Base-by-base conservation (phyloP, 768 basidiomycete species). In the Russula sp. region DNA sequence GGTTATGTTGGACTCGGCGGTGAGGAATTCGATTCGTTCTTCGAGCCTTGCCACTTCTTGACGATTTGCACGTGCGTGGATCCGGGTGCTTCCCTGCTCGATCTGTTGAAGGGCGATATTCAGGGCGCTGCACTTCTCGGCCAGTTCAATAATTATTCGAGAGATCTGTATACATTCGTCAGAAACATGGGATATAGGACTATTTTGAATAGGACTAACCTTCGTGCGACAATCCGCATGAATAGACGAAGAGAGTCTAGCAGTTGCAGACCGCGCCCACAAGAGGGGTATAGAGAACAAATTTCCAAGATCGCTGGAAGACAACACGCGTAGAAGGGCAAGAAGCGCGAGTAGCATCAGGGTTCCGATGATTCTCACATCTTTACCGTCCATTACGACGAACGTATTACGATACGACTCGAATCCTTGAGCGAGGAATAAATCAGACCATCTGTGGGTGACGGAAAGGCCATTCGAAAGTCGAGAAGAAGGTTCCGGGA, bases 31-130 rank as follows among this genome's bases (percentile, higher is more conserved):
- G 8, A 50, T 49, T 27, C 48, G 57, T 10, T 50, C 57, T 10
- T 50, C 57, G 48, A 59, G 48, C 39, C 48, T 59, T 37, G 57
- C 8, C 37, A 59, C 57, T 22, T 59, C 49, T 59, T 59, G 37
- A 20, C 48, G 34, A 37, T 32, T 27, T 18, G 22, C 48, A 9
- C 27, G 49, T n/a, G 57, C 57, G 10, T 51, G 48, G 48, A 59
- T 51, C 16, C 35, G 57, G 18, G 57, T 22, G 35, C 18, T 27
- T 8, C 16, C 57, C 7, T 37, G 57, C 20, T 49, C 22, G 22
- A 50, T 40, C 48, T 50, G 57, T 11, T 40, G 57, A 49, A 58
- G 35, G 16, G 57, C 57, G 47, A 50, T 58, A 50, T 58, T 35
- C 16, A 58, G 48, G 14, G 48, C 27, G 39, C 16, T 40, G 37